These are phyloP conservation scores for Areca catechu DNA, from an alignment of 176 grass and related monocot genomes.

Conservation along the genomic window DNA sequence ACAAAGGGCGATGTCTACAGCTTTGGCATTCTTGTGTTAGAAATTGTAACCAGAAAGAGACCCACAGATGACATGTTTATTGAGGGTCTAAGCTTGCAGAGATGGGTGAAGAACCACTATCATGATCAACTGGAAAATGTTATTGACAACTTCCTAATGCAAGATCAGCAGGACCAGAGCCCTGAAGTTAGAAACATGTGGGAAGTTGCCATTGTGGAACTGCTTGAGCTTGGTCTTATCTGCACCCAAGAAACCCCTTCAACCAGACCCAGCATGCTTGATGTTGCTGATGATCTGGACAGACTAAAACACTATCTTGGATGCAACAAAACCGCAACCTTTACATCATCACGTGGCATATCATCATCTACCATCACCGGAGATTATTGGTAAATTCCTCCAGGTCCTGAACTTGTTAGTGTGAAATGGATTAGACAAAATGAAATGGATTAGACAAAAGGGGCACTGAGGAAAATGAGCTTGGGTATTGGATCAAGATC, in stretches of 20 bases:
- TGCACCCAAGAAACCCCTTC: conserved; percentile 57
- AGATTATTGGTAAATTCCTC: conserved; percentile 22
- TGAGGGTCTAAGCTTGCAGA: conserved; percentile 52
- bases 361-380: conserved; percentile 46
- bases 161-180: conserved; percentile 43
- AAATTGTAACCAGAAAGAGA: conserved; percentile 54
- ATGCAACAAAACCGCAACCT: conserved; percentile 69
- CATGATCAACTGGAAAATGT: conserved; percentile 37
- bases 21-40: conserved; percentile 77
- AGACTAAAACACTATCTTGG: conserved; percentile 68
- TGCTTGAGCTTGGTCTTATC: conserved; percentile 73
- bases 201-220: conserved; percentile 64
- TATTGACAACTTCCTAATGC: conserved; percentile 28
- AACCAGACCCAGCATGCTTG: conserved; percentile 66
- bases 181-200: conserved; percentile 65
- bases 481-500: too few relatives aligned
- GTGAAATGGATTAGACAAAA: too few relatives aligned
- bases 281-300: conserved; percentile 68
- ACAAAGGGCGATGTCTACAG: conserved; percentile 90
- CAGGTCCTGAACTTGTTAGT: too few relatives aligned
- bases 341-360: conserved; percentile 56
- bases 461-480: too few relatives aligned
- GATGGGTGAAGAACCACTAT: conserved; percentile 61
- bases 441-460: too few relatives aligned
- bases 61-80: conserved; percentile 76